Percentiles rank a stretch among this genome's conserved stretches.
Evolutionary conservation across 1,284 basidiomycete species (phyloP).

Genomic region (Cronartium quercuum): DNA sequence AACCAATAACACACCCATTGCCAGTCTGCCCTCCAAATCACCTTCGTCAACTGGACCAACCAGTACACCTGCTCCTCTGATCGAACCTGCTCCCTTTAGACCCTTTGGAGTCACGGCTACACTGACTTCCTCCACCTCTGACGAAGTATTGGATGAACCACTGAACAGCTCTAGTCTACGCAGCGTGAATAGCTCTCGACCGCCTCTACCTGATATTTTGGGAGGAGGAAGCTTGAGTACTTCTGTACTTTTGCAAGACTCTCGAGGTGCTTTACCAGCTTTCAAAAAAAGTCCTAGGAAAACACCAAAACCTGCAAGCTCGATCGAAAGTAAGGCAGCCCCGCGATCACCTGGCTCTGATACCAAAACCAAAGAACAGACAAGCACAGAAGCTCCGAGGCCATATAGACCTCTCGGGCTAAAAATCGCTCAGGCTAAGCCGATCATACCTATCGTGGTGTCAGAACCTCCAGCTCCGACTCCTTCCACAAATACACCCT

Average conservation of each 20-base stretch:
- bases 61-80: not conserved
- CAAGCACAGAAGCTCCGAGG: not conserved
- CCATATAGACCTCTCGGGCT: conserved; percentile 33
- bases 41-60: not conserved
- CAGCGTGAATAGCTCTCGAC: not conserved
- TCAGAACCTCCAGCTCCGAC: conserved; percentile 1
- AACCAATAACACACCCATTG: not conserved
- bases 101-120: conserved; percentile 37
- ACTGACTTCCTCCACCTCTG: conserved; percentile 9
- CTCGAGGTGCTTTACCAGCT: conserved; percentile 25
- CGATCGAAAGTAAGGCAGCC: not conserved
- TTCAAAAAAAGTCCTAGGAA: conserved; percentile 35
- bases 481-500: not conserved
- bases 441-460: conserved; percentile 5
- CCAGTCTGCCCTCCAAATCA: not conserved
- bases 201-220: conserved; percentile 32
- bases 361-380: not conserved
- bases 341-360: not conserved
- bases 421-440: conserved; percentile 29
- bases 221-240: conserved; percentile 8
- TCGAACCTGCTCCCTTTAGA: conserved; percentile 23
- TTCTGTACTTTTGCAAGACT: conserved; percentile 26
- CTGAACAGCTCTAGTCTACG: conserved; percentile 4
- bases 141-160: conserved; percentile 1
- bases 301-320: not conserved